These are phyloP conservation scores for Austropuccinia psidii DNA, from an alignment of 1,284 basidiomycete genomes.

Conservation along the genomic window DNA sequence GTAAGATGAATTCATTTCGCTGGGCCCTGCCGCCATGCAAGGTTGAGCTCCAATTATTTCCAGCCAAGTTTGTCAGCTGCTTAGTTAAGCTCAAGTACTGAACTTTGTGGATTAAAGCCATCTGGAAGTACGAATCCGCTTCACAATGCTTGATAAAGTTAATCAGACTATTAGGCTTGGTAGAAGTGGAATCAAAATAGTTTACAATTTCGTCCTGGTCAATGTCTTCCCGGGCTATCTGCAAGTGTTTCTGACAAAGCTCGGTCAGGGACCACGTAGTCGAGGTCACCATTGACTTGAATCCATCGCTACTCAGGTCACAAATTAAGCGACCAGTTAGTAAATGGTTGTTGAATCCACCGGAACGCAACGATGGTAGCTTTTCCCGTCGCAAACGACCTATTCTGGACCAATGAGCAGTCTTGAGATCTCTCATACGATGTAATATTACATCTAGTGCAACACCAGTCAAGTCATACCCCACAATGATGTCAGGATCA, in stretches of 20 bases:
- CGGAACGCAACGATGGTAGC: conserved; percentile 64
- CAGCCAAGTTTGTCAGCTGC: conserved; percentile 93
- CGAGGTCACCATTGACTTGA: conserved; percentile 90
- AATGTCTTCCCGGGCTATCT: conserved; percentile 76
- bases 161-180: conserved; percentile 68
- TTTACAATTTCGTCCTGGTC: conserved; percentile 88
- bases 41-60: conserved; percentile 96
- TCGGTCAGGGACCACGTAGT: conserved; percentile 97
- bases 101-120: conserved; percentile 85
- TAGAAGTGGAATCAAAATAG: conserved; percentile 78
- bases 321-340: conserved; percentile 79
- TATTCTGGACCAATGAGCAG: conserved; percentile 86
- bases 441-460: conserved; percentile 83
- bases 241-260: conserved; percentile 86
- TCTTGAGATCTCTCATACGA: conserved; percentile 80
- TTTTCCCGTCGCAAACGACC: conserved; percentile 80
- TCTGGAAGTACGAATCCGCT: conserved; percentile 87
- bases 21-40: conserved; percentile 89
- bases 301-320: conserved; percentile 87
- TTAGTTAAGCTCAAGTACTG: conserved; percentile 82
- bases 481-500: conserved; percentile 90
- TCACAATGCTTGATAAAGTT: conserved; percentile 88
- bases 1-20: conserved; percentile 95
- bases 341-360: conserved; percentile 72
- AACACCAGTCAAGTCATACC: conserved; percentile 89